Evolutionary conservation across 2,329 filamentous ascomycete species (phyloP), one percentile per base, ranked within the genome.

Genomic region (Bipolaris sorokiniana): DNA sequence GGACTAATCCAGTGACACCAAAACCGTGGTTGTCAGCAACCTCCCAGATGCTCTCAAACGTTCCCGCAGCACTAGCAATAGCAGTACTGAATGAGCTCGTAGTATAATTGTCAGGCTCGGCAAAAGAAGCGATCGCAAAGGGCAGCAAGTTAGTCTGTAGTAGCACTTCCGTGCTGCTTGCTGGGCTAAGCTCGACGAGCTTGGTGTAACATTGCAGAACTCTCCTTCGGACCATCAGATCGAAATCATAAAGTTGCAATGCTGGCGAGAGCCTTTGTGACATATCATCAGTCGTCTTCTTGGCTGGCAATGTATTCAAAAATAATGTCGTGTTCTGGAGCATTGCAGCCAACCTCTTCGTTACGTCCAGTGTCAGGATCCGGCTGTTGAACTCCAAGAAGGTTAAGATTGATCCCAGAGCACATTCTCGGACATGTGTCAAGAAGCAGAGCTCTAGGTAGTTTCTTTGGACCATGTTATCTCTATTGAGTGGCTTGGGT

Each of bases 201-300:
- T 94, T 94, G 34, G 91, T 90, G 73, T 97, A 99, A 75, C 93
- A 98, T 76, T 99, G 94, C 52, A 99, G 83, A 3, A 99, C 93
- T 68, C 95, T 87, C 55, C 95, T 85, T 66, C 96, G 90, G 11
- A 97, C 92, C 91, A 98, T 96, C 64, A 94, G 87, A 55, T 95
- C 91, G 53, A 96, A 86, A 71, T 99, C 95, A 61, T 92, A 87
- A 16, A 99, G 81, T 72, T 98, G 94, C 48, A 99, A 78, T 3
- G 92, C 90, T 5, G 93, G 92, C 1, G 90, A 90, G 22, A 98
- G 81, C 47, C 92, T 85, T 73, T 97, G 92, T 1, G 88, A 86
- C 15, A 94, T 87, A 68, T 99, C 96, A 56, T 97, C 94, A 0
- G 89, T 90, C 0, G 87, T 89, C 76, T 94, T 97, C 76, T 91